phyloP scores from a whole-genome alignment of 208 protist genomes.

The Crithidia expoeki region DNA sequence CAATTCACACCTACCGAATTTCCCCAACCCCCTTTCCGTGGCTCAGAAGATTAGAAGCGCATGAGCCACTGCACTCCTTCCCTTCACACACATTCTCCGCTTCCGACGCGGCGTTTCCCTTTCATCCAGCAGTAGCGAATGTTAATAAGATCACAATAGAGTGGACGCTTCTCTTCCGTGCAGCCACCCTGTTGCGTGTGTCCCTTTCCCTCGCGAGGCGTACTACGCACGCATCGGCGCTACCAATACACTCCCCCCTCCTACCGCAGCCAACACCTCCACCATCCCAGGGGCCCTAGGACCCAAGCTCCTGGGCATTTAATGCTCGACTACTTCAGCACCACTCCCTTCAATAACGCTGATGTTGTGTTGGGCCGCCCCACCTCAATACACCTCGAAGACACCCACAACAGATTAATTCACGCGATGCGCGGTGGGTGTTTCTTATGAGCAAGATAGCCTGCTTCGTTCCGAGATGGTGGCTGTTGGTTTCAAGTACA shows the following conservation, averaged over 20 bases:
- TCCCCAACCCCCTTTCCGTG: too few species aligned
- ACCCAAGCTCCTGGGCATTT: constrained; percentile 22
- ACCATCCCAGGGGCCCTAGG: constrained; percentile 9
- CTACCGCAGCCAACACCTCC: constrained; percentile 13
- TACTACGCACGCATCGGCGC: constrained; percentile 36
- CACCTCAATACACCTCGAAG: constrained; percentile 17
- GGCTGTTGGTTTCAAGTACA: constrained; percentile 19
- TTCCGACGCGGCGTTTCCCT: too few species aligned
- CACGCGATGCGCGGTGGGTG: constrained; percentile 35
- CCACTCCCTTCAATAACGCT: constrained; percentile 32
- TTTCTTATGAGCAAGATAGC: constrained; percentile 36
- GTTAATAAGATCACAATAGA: too few species aligned
- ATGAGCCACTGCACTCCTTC: too few species aligned
- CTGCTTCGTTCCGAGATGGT: constrained; percentile 30
- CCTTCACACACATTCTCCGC: too few species aligned
- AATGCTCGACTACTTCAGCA: constrained; percentile 12
- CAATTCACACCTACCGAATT: too few species aligned
- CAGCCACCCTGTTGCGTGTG: not conserved
- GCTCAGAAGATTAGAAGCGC: too few species aligned
- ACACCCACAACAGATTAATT: constrained; percentile 32
- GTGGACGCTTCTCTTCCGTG: too few species aligned
- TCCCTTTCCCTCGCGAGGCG: constrained; percentile 30
- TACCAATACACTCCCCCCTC: constrained; percentile 1
- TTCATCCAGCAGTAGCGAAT: not conserved
- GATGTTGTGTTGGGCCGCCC: constrained; percentile 24